phyloP scores from a whole-genome alignment of 2,329 filamentous ascomycete species.

The Fusarium aywerte region DNA sequence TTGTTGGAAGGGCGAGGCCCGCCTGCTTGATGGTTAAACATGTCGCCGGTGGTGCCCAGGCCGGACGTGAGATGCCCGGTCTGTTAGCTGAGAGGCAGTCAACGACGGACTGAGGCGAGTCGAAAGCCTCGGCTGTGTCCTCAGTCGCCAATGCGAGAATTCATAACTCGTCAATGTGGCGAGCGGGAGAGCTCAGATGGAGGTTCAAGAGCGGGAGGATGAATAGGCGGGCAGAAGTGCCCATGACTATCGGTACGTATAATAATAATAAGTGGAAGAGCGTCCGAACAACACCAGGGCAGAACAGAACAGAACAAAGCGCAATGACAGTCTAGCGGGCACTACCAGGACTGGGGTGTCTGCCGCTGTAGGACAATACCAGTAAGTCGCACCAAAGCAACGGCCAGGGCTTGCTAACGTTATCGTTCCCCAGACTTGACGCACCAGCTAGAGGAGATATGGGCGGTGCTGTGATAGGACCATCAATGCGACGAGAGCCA shows the following conservation, averaged over 20 bases:
- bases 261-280: conserved; percentile 42
- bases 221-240: conserved; percentile 50
- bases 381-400: conserved; percentile 37
- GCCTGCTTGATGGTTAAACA: conserved; percentile 52
- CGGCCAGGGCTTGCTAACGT: conserved; percentile 47
- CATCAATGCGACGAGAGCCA: conserved; percentile 36
- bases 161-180: conserved; percentile 53
- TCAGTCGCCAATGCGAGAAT: conserved; percentile 51
- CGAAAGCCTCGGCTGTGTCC: conserved; percentile 52
- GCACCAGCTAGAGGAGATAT: conserved; percentile 45
- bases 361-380: conserved; percentile 32
- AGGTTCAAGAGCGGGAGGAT: conserved; percentile 48
- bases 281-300: conserved; percentile 19
- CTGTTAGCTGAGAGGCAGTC: conserved; percentile 50
- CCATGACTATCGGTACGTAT: conserved; percentile 52
- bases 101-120: conserved; percentile 53
- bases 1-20: conserved; percentile 49
- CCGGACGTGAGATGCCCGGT: conserved; percentile 49
- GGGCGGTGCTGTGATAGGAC: conserved; percentile 45
- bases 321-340: conserved; percentile 20
- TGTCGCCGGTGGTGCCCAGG: conserved; percentile 50
- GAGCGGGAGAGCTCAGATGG: conserved; percentile 49
- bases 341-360: conserved; percentile 30
- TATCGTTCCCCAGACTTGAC: conserved; percentile 51
- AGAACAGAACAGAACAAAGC: conserved; percentile 33